These are phyloP conservation scores for Pezicula carpinea DNA, from an alignment of 2,329 filamentous ascomycete species.

Conservation along the genomic window DNA sequence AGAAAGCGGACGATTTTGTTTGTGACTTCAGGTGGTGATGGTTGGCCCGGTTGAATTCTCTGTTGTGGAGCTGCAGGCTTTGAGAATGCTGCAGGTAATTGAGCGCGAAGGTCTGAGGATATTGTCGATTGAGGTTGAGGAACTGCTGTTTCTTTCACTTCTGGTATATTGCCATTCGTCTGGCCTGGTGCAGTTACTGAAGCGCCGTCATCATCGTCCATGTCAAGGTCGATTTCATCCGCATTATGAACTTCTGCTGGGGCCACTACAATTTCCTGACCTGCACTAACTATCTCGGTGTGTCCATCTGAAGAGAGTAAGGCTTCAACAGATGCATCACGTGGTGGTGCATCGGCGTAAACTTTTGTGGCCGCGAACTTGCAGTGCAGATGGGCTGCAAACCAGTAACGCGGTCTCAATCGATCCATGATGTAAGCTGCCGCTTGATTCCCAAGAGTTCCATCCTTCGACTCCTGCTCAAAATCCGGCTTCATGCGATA, in stretches of 20 bases:
- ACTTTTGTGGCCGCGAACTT: slow-evolving; percentile 70
- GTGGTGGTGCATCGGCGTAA: slow-evolving; percentile 35
- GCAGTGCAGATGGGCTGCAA: slow-evolving; percentile 87
- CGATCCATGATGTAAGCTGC: slow-evolving; percentile 77
- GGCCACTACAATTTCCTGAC: too few species aligned
- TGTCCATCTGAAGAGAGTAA: background rate
- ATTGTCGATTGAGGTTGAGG: slow-evolving; percentile 34
- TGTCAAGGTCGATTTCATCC: slow-evolving; percentile 67
- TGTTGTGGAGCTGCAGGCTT: slow-evolving; percentile 32
- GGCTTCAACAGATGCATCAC: too few species aligned
- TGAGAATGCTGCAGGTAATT: slow-evolving; percentile 73
- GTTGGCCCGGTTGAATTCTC: slow-evolving; percentile 47
- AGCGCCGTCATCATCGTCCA: slow-evolving; percentile 47
- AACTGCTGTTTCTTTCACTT: slow-evolving; percentile 18
- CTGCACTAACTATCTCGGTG: background rate
- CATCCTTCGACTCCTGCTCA: slow-evolving; percentile 67
- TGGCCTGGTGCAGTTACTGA: background rate
- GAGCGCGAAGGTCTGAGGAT: slow-evolving; percentile 61
- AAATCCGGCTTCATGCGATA: slow-evolving; percentile 74
- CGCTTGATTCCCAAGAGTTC: slow-evolving; percentile 73
- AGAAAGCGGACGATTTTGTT: slow-evolving; percentile 82
- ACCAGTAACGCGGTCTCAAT: slow-evolving; percentile 82
- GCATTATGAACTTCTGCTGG: slow-evolving; percentile 42
- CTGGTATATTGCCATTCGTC: slow-evolving; percentile 1
- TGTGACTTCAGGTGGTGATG: slow-evolving; percentile 65